Evolutionary conservation across 352 stramenopile species (phyloP).

Genomic region (Thalassiosira hispida): DNA sequence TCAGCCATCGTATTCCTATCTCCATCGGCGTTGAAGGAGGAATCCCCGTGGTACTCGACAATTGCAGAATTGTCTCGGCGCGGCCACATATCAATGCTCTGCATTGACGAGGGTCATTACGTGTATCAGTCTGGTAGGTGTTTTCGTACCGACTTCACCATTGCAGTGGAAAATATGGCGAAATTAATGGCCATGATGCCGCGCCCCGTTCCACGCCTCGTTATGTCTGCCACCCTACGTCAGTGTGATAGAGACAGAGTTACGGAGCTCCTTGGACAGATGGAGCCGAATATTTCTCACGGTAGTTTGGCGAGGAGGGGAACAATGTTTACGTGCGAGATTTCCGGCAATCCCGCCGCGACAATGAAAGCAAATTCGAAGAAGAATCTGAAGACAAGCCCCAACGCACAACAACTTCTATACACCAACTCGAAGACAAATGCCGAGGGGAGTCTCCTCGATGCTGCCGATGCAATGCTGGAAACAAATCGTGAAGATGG

Average conservation of each 20-base stretch:
- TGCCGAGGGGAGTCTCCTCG: background rate
- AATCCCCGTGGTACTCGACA: too few relatives aligned
- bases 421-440: constrained; percentile 20
- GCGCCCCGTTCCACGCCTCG: background rate
- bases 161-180: background rate
- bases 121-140: constrained; percentile 6
- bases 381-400: background rate
- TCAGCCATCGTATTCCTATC: background rate
- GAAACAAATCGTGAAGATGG: background rate
- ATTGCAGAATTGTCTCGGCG: too few relatives aligned
- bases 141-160: constrained; percentile 4
- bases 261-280: background rate
- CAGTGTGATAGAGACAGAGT: background rate
- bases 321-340: background rate
- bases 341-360: background rate
- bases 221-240: background rate
- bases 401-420: background rate
- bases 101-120: background rate
- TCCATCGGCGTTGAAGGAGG: too few relatives aligned
- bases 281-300: background rate
- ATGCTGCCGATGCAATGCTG: background rate
- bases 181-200: constrained; percentile 1
- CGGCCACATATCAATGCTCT: too few relatives aligned
- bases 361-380: background rate
- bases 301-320: background rate